phyloP scores from a whole-genome alignment of 108 stramenopile genomes.

The Pseudonitzschia multistriata region DNA sequence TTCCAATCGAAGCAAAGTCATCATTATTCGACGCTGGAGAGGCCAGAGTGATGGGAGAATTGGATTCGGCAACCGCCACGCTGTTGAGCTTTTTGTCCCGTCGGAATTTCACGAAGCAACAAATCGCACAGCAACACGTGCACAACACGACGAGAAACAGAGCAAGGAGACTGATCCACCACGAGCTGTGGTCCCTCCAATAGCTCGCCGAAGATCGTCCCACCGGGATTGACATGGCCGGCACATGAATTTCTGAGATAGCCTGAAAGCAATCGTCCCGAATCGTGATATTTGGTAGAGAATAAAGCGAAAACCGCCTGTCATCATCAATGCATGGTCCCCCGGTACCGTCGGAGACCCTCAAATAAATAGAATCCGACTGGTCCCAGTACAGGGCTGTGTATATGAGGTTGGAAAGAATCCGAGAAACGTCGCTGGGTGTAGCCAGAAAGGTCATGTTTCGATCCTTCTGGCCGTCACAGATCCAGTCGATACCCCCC shows the following conservation, averaged over 20 bases:
- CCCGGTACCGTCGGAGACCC: conserved; percentile 25
- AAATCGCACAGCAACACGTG: not conserved
- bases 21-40: not conserved
- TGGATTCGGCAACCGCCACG: not conserved
- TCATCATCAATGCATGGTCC: conserved; percentile 18
- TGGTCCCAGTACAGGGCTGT: conserved; percentile 32
- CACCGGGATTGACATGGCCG: conserved; percentile 3
- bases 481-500: conserved; percentile 21
- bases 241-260: conserved; percentile 18
- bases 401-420: conserved; percentile 26
- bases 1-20: not conserved
- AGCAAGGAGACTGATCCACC: conserved; percentile 6
- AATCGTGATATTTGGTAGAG: conserved; percentile 4
- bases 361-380: conserved; percentile 17
- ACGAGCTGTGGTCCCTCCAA: not conserved
- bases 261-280: conserved; percentile 23
- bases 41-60: not conserved
- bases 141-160: not conserved
- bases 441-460: conserved; percentile 37
- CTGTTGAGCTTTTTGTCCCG: not conserved
- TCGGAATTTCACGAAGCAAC: conserved; percentile 1
- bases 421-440: conserved; percentile 20
- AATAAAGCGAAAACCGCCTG: conserved; percentile 1
- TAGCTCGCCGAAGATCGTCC: not conserved
- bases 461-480: conserved; percentile 25